A percentile compares a stretch with the other conserved stretches of the same genome.
Conservation (phyloP, 148 eudicot genomes). For the Silene latifolia region DNA sequence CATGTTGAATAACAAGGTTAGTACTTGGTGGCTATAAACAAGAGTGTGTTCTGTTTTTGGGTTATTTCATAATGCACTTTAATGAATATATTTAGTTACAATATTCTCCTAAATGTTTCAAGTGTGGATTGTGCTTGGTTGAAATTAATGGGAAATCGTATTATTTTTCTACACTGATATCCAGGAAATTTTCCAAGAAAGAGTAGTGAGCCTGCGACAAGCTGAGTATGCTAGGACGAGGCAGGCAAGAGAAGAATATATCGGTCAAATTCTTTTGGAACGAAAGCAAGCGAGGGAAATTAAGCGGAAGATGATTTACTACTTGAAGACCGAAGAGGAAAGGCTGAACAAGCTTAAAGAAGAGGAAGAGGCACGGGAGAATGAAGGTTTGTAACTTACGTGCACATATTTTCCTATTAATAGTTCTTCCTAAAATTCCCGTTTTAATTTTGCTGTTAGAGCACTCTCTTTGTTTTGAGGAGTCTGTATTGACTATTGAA, state of each 20-base stretch:
- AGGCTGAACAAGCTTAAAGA: constrained; percentile 49
- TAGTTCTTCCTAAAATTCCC: too few relatives aligned
- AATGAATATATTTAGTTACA: neutral
- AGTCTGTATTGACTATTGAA: too few relatives aligned
- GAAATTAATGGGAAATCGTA: neutral
- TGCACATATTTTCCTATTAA: neutral
- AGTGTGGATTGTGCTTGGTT: neutral
- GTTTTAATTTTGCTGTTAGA: too few relatives aligned
- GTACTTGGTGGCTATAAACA: constrained; percentile 20
- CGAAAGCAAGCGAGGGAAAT: constrained; percentile 59
- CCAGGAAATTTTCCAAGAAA: constrained; percentile 58
- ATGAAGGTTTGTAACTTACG: constrained; percentile 48
- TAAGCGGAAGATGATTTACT: constrained; percentile 67
- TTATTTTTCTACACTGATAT: neutral
- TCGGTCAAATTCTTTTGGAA: constrained; percentile 41
- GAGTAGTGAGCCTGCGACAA: constrained; percentile 40
- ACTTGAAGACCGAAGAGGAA: constrained; percentile 65
- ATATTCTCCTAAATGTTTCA: neutral
- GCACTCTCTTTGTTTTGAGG: too few relatives aligned
- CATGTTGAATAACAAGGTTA: constrained; percentile 60
- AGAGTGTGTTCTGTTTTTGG: neutral
- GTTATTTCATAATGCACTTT: neutral
- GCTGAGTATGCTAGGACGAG: constrained; percentile 56
- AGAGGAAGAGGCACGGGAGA: constrained; percentile 80
- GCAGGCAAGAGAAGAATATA: constrained; percentile 58